Base-by-base conservation (phyloP, 306 rosid species). In the Lathyrus sativus region DNA sequence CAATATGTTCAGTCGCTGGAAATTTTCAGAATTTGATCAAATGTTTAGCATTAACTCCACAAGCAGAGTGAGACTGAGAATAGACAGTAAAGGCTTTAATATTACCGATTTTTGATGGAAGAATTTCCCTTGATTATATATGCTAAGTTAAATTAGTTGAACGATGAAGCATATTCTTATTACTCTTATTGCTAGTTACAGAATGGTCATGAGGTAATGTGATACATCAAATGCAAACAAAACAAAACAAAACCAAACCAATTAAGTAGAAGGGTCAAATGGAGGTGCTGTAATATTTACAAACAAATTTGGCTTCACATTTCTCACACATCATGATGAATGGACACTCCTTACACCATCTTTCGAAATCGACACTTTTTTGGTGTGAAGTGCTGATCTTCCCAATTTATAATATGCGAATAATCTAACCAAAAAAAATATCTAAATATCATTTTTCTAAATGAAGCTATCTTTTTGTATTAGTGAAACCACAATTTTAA, bases 151-250 rank as follows among this genome's bases (percentile, higher is more conserved):
- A 56, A 67, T 49, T 29, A 33, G 17, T 19, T n/a, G 33, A 53
- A 66, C 31, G 29, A 61, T 45, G 42, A 29, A 67, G 45, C 18
- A 66, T 60, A 59, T 58, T 60, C 55, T 46, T 56, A 50, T 28
- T 57, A 38, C 11, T 15, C 64, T 31, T 44, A 28, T 38, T 31
- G 9, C 39, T 42, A 13, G 46, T 14, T 51, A 14, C 29, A 45
- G 29, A 55, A 65, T 24, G 15, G 6, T 28, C 38, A 71, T 48
- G 68, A 65, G 24, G 39, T 45, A 29, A 58, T 71, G 54, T 71
- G 54, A 63, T 70, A 45, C 42, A 63, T 54, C 56, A 76, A 45
- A 70, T 70, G 8, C 63, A 54, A 17, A 55, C 28, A 49, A 8
- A 39, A 31, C 6, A 31, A 31, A 35, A 33, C 0, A n/a, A n/a